Evolutionary conservation across 129 eudicot species (phyloP).

Genomic region (Artemisia argyi): DNA sequence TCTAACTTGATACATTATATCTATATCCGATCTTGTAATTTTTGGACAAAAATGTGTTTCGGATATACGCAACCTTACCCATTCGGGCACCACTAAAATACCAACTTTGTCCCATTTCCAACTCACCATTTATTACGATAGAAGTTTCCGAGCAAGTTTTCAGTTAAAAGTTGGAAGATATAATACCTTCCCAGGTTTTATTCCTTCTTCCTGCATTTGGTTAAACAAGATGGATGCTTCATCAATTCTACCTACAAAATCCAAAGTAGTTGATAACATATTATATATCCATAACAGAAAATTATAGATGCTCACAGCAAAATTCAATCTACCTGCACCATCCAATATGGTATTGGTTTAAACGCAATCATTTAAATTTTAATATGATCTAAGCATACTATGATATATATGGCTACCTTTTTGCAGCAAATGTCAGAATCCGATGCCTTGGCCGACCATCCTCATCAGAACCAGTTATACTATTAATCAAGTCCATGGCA

Average conservation of each 20-base stretch:
- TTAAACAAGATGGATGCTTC: conserved; percentile 72
- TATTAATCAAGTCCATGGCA: conserved; percentile 88
- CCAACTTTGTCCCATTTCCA: too few relatives aligned
- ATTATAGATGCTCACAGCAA: not conserved
- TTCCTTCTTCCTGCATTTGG: conserved; percentile 90
- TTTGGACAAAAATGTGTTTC: too few relatives aligned
- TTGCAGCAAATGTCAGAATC: conserved; percentile 87
- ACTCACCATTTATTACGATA: too few relatives aligned
- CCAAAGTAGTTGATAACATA: conserved; percentile 5
- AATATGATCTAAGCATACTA: not conserved
- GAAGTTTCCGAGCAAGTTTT: not conserved
- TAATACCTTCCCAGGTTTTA: conserved; percentile 83
- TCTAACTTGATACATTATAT: too few relatives aligned
- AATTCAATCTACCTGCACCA: too few relatives aligned
- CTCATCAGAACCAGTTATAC: conserved; percentile 83
- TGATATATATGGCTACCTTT: conserved; percentile 46
- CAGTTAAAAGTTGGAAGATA: not conserved
- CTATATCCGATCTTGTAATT: too few relatives aligned
- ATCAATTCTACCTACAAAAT: conserved; percentile 56
- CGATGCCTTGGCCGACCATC: conserved; percentile 95
- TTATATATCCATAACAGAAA: conserved; percentile 13
- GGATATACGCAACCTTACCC: too few relatives aligned
- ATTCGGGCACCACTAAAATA: too few relatives aligned
- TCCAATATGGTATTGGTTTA: too few relatives aligned
- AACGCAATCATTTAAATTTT: too few relatives aligned